Percentiles rank a stretch among this genome's conserved stretches.
phyloP scores from a whole-genome alignment of 768 basidiomycete genomes.

The Amanita inopinata region DNA sequence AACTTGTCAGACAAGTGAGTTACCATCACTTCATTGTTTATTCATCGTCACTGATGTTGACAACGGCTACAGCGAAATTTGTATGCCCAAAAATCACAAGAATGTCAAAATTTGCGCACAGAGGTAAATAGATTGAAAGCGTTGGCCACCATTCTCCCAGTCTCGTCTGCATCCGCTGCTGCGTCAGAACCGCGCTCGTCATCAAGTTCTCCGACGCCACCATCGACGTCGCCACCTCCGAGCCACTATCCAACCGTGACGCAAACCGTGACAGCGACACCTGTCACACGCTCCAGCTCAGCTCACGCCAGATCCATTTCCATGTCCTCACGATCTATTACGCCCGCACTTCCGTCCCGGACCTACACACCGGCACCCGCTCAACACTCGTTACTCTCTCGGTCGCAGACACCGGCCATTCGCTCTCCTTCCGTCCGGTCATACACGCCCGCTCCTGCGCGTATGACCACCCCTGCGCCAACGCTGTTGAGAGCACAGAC shows the following conservation, averaged over 20 bases:
- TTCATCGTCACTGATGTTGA: conserved; percentile 12
- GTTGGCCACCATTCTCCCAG: conserved; percentile 32
- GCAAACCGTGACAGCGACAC: conserved; percentile 26
- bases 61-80: conserved; percentile 37
- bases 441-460: conserved; percentile 21
- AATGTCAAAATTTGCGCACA: conserved; percentile 55
- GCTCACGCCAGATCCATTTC: conserved; percentile 52
- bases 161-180: conserved; percentile 23
- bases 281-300: conserved; percentile 42
- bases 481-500: conserved; percentile 19
- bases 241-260: conserved; percentile 24
- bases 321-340: conserved; percentile 38
- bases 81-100: conserved; percentile 61
- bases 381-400: conserved; percentile 14
- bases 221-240: conserved; percentile 24
- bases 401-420: conserved; percentile 22
- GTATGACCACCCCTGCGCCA: conserved; percentile 17
- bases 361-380: conserved; percentile 27
- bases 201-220: conserved; percentile 26
- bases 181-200: conserved; percentile 24
- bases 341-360: conserved; percentile 27
- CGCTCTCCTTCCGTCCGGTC: conserved; percentile 19
- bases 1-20: conserved; percentile 49
- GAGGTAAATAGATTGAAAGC: conserved; percentile 53
- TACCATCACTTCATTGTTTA: conserved; percentile 9